These are phyloP conservation scores for Drechslerella stenobrocha DNA, from an alignment of 2,329 filamentous ascomycete genomes.

Conservation along the genomic window DNA sequence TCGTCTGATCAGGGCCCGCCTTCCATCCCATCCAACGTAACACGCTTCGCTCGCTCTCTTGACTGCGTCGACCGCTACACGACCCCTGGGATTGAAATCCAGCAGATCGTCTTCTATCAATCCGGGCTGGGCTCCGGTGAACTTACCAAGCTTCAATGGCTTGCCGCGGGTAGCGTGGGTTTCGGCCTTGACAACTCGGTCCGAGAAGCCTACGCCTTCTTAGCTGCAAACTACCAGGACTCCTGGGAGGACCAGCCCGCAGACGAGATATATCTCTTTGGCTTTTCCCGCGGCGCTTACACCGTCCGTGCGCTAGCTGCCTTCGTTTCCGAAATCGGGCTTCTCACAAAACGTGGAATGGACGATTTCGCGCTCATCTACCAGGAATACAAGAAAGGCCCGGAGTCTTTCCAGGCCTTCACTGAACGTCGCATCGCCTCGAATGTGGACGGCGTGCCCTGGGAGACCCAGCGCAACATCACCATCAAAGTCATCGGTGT, in stretches of 20 bases:
- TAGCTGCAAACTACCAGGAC: conserved; percentile 55
- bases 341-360: conserved; percentile 57
- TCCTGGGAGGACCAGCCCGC: conserved; percentile 53
- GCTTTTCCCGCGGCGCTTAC: conserved; percentile 56
- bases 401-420: conserved; percentile 30
- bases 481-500: conserved; percentile 56
- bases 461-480: conserved; percentile 44
- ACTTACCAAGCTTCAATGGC: conserved; percentile 50
- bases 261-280: conserved; percentile 55
- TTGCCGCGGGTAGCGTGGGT: conserved; percentile 52
- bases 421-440: conserved; percentile 20
- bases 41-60: conserved; percentile 49
- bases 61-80: conserved; percentile 55
- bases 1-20: conserved; percentile 49
- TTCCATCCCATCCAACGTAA: conserved; percentile 51
- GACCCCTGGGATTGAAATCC: conserved; percentile 56
- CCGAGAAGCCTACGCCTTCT: conserved; percentile 56
- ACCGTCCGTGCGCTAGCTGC: conserved; percentile 56
- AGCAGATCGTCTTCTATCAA: conserved; percentile 58
- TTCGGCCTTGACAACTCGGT: conserved; percentile 54
- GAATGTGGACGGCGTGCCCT: conserved; percentile 36
- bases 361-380: conserved; percentile 63
- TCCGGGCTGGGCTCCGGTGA: conserved; percentile 55
- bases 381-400: conserved; percentile 56
- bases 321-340: conserved; percentile 42